Evolutionary conservation across 257 asterid genomes (phyloP).

Genomic region (Capsicum chinense): DNA sequence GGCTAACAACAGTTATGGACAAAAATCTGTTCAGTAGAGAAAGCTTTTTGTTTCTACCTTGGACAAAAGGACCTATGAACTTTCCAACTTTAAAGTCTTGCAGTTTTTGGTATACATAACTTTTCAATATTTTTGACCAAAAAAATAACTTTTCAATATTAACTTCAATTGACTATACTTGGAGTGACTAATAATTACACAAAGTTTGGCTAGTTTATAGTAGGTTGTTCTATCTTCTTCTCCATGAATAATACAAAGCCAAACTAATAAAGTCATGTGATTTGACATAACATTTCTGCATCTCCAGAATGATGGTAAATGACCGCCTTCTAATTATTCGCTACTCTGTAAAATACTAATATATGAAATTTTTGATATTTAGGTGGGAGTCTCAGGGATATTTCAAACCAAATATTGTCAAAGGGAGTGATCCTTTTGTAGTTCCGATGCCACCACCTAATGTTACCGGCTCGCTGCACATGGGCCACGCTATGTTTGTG

Average conservation of each 20-base stretch:
- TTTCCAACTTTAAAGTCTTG: not conserved
- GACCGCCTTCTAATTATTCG: slow-evolving; percentile 11
- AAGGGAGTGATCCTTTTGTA: slow-evolving; percentile 78
- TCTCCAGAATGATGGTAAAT: not conserved
- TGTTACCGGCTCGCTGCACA: slow-evolving; percentile 97
- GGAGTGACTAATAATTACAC: slow-evolving; percentile 2
- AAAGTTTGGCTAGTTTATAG: not conserved
- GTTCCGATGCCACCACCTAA: slow-evolving; percentile 98
- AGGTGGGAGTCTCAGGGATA: slow-evolving; percentile 99
- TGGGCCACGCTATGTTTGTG: slow-evolving; percentile 99
- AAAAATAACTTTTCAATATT: not conserved
- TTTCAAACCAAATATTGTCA: slow-evolving; percentile 79
- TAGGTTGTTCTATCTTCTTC: not conserved
- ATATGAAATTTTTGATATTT: slow-evolving; percentile 40
- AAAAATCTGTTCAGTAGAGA: not conserved
- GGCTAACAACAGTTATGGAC: not conserved
- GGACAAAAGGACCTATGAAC: not conserved
- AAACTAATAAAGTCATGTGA: slow-evolving; percentile 5
- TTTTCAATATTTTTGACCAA: not conserved
- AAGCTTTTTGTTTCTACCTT: not conserved
- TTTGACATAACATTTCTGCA: not conserved
- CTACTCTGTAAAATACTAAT: not conserved
- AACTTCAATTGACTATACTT: not conserved
- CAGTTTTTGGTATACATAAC: slow-evolving; percentile 16
- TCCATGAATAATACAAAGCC: not conserved